Percentiles rank a stretch among this genome's conserved stretches.
Conservation (phyloP, 495 filamentous ascomycete species). For the Penicillium coprophilum region DNA sequence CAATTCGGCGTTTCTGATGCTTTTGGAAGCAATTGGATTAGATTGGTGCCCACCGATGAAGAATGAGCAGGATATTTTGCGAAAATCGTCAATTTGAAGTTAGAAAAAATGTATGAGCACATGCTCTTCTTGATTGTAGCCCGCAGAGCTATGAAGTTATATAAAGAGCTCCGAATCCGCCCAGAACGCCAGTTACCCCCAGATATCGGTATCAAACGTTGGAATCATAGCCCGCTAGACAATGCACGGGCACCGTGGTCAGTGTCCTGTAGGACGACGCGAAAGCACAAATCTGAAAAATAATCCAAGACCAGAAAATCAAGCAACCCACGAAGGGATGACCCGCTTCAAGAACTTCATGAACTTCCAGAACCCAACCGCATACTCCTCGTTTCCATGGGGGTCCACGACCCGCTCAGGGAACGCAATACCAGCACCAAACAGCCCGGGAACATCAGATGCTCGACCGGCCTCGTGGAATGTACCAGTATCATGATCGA, state of each 20-base stretch:
- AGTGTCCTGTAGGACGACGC: background rate
- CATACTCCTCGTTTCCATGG: constrained; percentile 58
- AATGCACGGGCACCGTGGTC: background rate
- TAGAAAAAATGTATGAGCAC: background rate
- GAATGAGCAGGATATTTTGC: background rate
- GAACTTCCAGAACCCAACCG: constrained; percentile 64
- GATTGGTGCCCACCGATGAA: background rate
- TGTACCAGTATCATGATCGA: constrained; percentile 49
- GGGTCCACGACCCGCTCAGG: constrained; percentile 61
- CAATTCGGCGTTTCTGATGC: background rate
- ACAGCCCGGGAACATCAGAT: constrained; percentile 47
- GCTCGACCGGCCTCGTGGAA: constrained; percentile 43
- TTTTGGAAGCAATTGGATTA: background rate
- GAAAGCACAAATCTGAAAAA: background rate
- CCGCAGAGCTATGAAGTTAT: background rate
- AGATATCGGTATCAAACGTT: constrained; percentile 3
- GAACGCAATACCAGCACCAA: constrained; percentile 61
- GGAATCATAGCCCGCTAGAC: constrained; percentile 3
- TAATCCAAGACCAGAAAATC: background rate
- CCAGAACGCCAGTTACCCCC: constrained; percentile 4
- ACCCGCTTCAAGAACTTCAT: constrained; percentile 60
- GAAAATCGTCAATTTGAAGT: background rate
- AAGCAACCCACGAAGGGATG: constrained; percentile 41
- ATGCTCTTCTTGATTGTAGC: background rate
- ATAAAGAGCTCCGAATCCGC: background rate